phyloP scores from a whole-genome alignment of 495 filamentous ascomycete species.

The Xylaria longipes region DNA sequence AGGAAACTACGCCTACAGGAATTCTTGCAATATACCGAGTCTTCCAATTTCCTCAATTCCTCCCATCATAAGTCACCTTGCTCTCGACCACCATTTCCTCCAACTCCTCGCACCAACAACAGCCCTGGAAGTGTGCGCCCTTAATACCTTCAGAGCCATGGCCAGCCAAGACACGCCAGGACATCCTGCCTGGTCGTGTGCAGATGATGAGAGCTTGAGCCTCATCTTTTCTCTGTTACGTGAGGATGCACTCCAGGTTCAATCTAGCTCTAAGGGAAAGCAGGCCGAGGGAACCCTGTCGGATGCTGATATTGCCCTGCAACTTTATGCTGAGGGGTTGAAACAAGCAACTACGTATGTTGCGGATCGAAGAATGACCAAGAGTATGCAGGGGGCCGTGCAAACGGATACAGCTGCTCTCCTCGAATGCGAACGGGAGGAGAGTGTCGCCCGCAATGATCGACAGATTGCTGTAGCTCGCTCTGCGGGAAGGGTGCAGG shows the following conservation, averaged over 20 bases:
- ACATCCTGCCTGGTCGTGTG: slow-evolving; percentile 8
- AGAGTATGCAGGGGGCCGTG: slow-evolving; percentile 41
- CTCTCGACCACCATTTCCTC: not conserved
- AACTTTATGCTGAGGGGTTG: slow-evolving; percentile 40
- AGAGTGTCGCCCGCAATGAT: slow-evolving; percentile 33
- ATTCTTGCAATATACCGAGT: not conserved
- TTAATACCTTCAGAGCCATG: slow-evolving; percentile 3
- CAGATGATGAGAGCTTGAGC: slow-evolving; percentile 26
- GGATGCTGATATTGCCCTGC: slow-evolving; percentile 39
- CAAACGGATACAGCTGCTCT: slow-evolving; percentile 39
- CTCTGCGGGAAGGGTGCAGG: not conserved
- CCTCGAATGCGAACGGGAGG: slow-evolving; percentile 28
- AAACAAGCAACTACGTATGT: slow-evolving; percentile 23
- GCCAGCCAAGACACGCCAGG: not conserved
- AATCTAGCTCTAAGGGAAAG: slow-evolving; percentile 41
- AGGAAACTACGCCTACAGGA: not conserved
- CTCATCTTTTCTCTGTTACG: slow-evolving; percentile 36
- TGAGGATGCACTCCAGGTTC: slow-evolving; percentile 36
- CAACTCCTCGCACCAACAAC: not conserved
- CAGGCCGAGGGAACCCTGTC: slow-evolving; percentile 34
- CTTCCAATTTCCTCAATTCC: not conserved
- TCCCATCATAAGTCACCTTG: not conserved
- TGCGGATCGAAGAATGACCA: slow-evolving; percentile 39
- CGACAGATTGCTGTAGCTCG: slow-evolving; percentile 20
- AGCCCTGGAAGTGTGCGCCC: not conserved